These are phyloP conservation scores for Papiliotrema nemorosa DNA, from an alignment of 1,284 basidiomycete genomes.

Conservation along the genomic window DNA sequence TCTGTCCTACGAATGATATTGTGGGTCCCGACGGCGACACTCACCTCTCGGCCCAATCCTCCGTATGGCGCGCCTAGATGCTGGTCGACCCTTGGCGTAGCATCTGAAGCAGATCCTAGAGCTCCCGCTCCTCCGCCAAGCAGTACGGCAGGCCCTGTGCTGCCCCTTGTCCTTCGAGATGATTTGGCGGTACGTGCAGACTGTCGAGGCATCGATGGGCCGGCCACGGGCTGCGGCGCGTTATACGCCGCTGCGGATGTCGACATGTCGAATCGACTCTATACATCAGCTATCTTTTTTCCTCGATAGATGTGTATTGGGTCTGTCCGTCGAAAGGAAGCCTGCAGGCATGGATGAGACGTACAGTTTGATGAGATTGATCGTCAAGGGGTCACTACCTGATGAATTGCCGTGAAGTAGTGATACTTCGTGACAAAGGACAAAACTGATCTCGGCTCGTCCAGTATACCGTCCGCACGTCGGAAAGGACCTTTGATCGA, in stretches of 20 bases:
- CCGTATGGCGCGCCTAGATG: neutral
- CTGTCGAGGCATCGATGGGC: neutral
- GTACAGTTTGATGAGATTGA: no score
- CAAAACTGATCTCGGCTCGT: no score
- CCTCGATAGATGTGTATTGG: no score
- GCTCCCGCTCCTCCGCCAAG: conserved; percentile 39
- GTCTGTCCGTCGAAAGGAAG: no score
- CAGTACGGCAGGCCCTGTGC: conserved; percentile 21
- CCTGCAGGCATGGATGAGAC: no score
- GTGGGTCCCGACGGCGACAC: neutral
- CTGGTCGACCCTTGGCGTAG: neutral
- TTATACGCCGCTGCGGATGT: neutral
- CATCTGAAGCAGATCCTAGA: conserved; percentile 14
- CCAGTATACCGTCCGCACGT: no score
- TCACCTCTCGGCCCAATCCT: neutral
- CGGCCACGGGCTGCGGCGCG: conserved; percentile 1
- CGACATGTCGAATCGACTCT: neutral
- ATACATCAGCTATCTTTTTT: no score
- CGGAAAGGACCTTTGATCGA: no score
- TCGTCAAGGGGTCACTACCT: no score
- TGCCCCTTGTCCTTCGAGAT: conserved; percentile 16
- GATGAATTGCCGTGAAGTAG: no score
- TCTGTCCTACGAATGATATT: no score
- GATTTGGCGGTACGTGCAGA: neutral
- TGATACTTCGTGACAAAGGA: no score